Conservation (phyloP, 352 stramenopile species). For the Pythium scleroteichum region DNA sequence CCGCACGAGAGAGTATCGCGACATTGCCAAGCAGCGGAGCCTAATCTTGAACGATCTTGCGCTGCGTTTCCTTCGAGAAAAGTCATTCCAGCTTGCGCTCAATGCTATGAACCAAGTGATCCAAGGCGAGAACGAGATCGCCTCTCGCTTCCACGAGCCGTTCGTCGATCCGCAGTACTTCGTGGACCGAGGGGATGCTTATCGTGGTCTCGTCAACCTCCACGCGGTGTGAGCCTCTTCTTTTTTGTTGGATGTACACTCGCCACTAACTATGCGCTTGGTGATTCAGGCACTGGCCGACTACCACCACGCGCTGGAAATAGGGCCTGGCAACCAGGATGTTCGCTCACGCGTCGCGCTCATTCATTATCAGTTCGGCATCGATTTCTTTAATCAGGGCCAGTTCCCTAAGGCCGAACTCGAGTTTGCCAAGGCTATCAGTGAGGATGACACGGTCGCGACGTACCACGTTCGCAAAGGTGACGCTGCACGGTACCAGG, state of each 20-base stretch:
- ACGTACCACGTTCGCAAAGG: conserved; percentile 72
- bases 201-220: conserved; percentile 68
- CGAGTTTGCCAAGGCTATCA: conserved; percentile 66
- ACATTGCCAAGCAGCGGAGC: conserved; percentile 70
- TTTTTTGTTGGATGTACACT: not conserved
- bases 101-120: conserved; percentile 85
- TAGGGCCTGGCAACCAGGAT: conserved; percentile 48
- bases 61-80: conserved; percentile 47
- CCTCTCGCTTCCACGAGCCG: conserved; percentile 45
- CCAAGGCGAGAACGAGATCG: conserved; percentile 48
- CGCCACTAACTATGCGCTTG: not conserved
- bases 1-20: conserved; percentile 49
- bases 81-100: conserved; percentile 69
- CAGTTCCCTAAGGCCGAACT: conserved; percentile 76
- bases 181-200: conserved; percentile 71
- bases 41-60: conserved; percentile 80
- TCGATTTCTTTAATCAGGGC: conserved; percentile 74
- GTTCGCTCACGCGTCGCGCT: conserved; percentile 65
- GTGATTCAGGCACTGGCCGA: conserved; percentile 61
- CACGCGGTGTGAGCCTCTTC: conserved; percentile 45
- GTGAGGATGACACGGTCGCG: conserved; percentile 49
- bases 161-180: conserved; percentile 57
- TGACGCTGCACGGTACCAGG: conserved; percentile 73
- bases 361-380: conserved; percentile 82
- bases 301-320: conserved; percentile 71